Base-by-base conservation (phyloP, 768 basidiomycete species). In the Naganishia friedmannii region DNA sequence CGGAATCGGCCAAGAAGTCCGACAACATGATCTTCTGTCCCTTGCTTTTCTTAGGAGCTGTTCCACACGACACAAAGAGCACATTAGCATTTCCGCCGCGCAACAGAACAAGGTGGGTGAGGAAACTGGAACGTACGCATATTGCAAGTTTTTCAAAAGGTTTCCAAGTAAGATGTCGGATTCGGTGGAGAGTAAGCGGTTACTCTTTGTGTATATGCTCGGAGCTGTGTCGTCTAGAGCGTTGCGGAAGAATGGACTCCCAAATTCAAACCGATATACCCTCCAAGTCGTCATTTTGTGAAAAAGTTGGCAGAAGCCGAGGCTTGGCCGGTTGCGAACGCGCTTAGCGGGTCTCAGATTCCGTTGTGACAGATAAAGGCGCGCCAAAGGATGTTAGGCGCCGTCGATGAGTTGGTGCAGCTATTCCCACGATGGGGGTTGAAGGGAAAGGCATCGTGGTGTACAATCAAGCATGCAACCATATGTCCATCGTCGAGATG, bases 41-140 rank as follows among this genome's bases (percentile, higher is more conserved):
- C 76, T 87, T 87, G 85, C 91, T 91, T 81, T 89, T 89, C 84
- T 92, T 91, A 39, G 94, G 93, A 74, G 92, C 92, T 94, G 75
- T 28, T 51, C 48, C 48, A 21, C 19, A 19, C 19, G 29, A 28
- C 13, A 26, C 19, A 37, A 2, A 32, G 28, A 46, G 12, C 37
- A n/a, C n/a, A 17, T 45, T 31, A 63, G 37, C 60, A 12, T 5
- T 26, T 23, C 37, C 26, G 3, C 12, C 1, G 6, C 48, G 42
- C 9, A 42, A 15, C n/a, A 21, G 7, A 51, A 51, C 19, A 21
- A n/a, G 48, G 48, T 15, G 19, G 1, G 19, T 51, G n/a, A 12
- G 6, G n/a, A 51, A 7, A 3, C n/a, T n/a, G n/a, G 23, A 23
- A 51, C 48, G 48, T 51, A 51, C 48, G 4, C 48, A 51, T 51